These are phyloP conservation scores for Leccinellum rugosiceps DNA, from an alignment of 768 basidiomycete genomes.

Conservation along the genomic window DNA sequence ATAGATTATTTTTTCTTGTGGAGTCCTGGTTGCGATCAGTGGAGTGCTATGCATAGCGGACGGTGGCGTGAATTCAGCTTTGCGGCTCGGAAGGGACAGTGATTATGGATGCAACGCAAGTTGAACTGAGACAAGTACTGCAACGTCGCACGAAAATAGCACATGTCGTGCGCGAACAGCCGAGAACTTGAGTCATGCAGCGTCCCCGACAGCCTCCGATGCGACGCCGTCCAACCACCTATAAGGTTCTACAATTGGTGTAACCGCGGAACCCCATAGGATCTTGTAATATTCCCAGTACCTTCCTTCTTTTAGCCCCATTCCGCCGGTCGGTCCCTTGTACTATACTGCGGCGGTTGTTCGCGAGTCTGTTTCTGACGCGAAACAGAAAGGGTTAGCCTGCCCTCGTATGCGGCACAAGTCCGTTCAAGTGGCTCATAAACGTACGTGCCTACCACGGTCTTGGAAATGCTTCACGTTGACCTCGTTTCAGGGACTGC, in stretches of 20 bases:
- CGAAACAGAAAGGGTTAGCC: conserved; percentile 4
- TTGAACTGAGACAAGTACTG: background rate
- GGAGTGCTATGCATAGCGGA: conserved; percentile 5
- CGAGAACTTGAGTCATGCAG: background rate
- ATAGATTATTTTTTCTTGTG: conserved; percentile 1
- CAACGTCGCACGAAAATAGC: background rate
- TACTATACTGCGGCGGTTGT: background rate
- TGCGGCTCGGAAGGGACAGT: background rate
- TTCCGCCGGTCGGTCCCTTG: background rate
- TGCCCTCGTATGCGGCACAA: background rate
- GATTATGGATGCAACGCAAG: background rate
- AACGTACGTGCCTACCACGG: conserved; percentile 7
- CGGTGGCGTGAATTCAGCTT: background rate
- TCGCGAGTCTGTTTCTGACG: background rate
- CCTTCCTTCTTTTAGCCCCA: conserved; percentile 1
- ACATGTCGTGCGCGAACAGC: background rate
- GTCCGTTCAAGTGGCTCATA: conserved; percentile 5
- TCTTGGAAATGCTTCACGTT: conserved; percentile 13
- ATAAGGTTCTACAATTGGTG: background rate
- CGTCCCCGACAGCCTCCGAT: background rate
- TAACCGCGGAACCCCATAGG: background rate
- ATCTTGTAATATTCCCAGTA: background rate
- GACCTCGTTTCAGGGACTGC: conserved; percentile 27
- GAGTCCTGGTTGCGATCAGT: conserved; percentile 3
- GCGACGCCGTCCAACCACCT: background rate